phyloP scores from a whole-genome alignment of 768 basidiomycete species.

The Mycena chlorophos region DNA sequence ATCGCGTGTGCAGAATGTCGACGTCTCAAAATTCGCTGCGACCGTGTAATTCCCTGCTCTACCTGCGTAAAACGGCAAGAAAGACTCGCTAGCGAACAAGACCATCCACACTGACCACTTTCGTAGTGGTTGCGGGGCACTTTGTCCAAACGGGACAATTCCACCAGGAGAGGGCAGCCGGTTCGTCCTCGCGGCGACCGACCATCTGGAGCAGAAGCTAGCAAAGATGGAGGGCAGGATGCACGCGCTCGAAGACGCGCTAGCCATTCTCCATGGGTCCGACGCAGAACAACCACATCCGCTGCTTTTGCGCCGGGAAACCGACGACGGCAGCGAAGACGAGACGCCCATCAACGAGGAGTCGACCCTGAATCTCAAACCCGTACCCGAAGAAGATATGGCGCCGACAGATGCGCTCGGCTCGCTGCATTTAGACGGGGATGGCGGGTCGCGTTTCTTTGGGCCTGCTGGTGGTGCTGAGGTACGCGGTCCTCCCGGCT shows the following conservation, averaged over 20 bases:
- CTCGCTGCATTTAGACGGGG: constrained; percentile 45
- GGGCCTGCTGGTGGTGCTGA: constrained; percentile 52
- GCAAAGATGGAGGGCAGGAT: constrained; percentile 49
- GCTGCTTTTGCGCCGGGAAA: constrained; percentile 29
- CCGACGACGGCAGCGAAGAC: constrained; percentile 30
- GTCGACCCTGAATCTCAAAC: constrained; percentile 25
- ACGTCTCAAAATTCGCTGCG: constrained; percentile 39
- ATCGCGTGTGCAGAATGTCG: constrained; percentile 28
- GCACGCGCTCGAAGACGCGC: constrained; percentile 54
- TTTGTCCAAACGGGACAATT: constrained; percentile 56
- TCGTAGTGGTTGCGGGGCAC: constrained; percentile 41
- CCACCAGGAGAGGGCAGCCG: constrained; percentile 58
- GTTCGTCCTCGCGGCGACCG: constrained; percentile 55
- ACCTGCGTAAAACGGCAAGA: constrained; percentile 48
- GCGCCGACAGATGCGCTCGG: constrained; percentile 39
- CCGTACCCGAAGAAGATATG: constrained; percentile 28
- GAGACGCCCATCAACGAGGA: constrained; percentile 27
- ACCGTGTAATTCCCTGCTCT: constrained; percentile 39
- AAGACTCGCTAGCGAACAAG: not conserved
- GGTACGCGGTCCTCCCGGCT: constrained; percentile 32
- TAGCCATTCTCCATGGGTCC: constrained; percentile 46
- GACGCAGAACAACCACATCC: constrained; percentile 44
- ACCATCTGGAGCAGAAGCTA: constrained; percentile 51
- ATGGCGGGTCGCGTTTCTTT: constrained; percentile 44
- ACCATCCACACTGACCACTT: not conserved